phyloP scores from a whole-genome alignment of 2,329 filamentous ascomycete genomes.

The Curvularia hawaiiensis region DNA sequence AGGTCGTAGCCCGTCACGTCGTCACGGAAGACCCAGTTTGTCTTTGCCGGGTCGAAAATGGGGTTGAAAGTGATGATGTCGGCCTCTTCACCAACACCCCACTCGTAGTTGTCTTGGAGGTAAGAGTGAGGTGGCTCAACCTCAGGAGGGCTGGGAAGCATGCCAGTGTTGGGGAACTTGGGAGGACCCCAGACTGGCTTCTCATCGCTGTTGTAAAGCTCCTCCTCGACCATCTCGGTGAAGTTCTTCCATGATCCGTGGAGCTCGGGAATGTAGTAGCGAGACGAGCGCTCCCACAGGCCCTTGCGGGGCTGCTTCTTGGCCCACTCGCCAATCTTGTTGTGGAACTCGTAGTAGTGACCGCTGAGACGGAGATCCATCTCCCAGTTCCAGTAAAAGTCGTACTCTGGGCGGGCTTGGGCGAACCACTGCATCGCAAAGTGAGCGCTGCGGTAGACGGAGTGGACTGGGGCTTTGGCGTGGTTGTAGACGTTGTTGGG shows the following conservation, averaged over 20 bases:
- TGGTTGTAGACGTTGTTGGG: conserved; percentile 75
- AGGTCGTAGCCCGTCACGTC: conserved; percentile 71
- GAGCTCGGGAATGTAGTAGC: conserved; percentile 72
- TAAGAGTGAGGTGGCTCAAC: conserved; percentile 65
- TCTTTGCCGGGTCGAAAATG: conserved; percentile 76
- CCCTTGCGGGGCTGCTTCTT: conserved; percentile 72
- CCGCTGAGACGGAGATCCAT: conserved; percentile 83
- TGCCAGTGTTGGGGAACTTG: conserved; percentile 53
- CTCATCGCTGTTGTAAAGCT: conserved; percentile 55
- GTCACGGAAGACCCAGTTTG: conserved; percentile 73
- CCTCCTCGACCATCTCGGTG: conserved; percentile 66
- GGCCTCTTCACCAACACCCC: conserved; percentile 77
- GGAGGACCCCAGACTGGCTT: conserved; percentile 69
- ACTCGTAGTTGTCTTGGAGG: conserved; percentile 69
- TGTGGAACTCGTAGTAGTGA: conserved; percentile 82
- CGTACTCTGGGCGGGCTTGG: conserved; percentile 57
- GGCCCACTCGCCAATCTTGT: conserved; percentile 67
- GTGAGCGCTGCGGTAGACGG: conserved; percentile 75
- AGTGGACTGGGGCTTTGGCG: conserved; percentile 71
- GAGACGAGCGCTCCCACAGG: conserved; percentile 74
- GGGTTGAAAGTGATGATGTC: conserved; percentile 76
- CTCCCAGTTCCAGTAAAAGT: conserved; percentile 82
- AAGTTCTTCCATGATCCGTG: conserved; percentile 74
- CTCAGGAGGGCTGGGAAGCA: conserved; percentile 65
- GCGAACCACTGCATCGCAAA: conserved; percentile 59